Base-by-base conservation (phyloP, 2,329 filamentous ascomycete genomes). In the Sporothrix brasiliensis region DNA sequence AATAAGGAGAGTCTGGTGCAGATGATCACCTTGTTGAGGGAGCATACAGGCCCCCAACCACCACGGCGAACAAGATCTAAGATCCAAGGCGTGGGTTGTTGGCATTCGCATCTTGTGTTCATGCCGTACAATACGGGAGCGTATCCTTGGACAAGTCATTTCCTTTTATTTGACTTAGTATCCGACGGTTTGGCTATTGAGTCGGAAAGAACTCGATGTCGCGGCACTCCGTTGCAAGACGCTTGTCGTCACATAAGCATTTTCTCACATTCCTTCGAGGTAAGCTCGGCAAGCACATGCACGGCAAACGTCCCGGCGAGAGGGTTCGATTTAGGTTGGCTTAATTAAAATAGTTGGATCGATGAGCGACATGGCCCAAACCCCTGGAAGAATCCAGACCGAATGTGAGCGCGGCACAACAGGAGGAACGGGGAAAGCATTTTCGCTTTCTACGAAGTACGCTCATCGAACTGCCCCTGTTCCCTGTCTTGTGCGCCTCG, bases 391-490 rank as follows among this genome's bases (percentile, higher is more conserved):
- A 24, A 54, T 27, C 56, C 34, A 44, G 34, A 61, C 34, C 56
- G 24, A 24, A 34, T 44, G 11, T 9, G 56, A 60, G 34, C 19
- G 34, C 56, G 56, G 34, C 3, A 24, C 2, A 52, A n/a, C n/a
- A 50, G 10, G 9, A 41, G 34, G 27, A 53, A 67, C 49, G 5
- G 49, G 34, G 9, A 34, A 30, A 27, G 13, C 27, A 39, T 27
- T 27, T 5, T 49, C 41, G 44, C 44, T 13, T 47, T 49, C n/a
- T 14, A 47, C 24, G 24, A 24, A 24, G 24, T 24, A 24, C 60
- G 60, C 13, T 30, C 30, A 41, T 44, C 41, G 0, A 66, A 66
- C 27, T 19, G 63, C 63, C 63, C 63, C 47, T 52, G 21, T 47
- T 52, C 63, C 47, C 47, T 52, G 63, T 49, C 63, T 7, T 34